phyloP scores from a whole-genome alignment of 129 eudicot species.

The Chrysanthemum lavandulifolium region DNA sequence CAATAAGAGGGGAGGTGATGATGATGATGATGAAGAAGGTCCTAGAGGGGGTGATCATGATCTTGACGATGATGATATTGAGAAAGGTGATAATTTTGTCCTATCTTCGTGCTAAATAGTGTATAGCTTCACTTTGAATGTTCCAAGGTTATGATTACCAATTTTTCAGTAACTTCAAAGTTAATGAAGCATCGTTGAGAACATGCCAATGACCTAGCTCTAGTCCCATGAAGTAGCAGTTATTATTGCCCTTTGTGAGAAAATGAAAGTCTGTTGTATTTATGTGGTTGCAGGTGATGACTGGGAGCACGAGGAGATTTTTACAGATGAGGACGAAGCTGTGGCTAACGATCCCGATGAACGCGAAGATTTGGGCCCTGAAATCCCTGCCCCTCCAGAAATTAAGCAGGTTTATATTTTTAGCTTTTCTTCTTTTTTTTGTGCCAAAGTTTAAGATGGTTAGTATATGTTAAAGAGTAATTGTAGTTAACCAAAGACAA shows the following conservation, averaged over 20 bases:
- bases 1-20: slow-evolving; percentile 73
- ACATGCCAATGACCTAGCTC: slow-evolving; percentile 4
- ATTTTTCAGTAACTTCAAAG: not conserved
- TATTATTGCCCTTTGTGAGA: slow-evolving; percentile 5
- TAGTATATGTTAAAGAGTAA: not conserved
- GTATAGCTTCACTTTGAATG: slow-evolving; percentile 18
- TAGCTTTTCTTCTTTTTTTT: not conserved
- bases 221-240: not conserved
- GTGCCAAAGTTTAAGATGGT: not conserved
- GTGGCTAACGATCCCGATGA: slow-evolving; percentile 87
- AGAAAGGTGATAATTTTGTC: slow-evolving; percentile 60
- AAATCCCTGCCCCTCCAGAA: slow-evolving; percentile 98
- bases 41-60: slow-evolving; percentile 93
- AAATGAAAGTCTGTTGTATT: slow-evolving; percentile 10
- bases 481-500: too few relatives aligned
- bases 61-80: slow-evolving; percentile 84
- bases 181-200: slow-evolving; percentile 11
- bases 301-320: slow-evolving; percentile 99
- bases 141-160: not conserved
- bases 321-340: slow-evolving; percentile 97
- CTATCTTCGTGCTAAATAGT: not conserved
- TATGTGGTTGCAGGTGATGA: slow-evolving; percentile 76
- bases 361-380: slow-evolving; percentile 96
- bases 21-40: slow-evolving; percentile 97
- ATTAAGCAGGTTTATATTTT: slow-evolving; percentile 65